These are phyloP conservation scores for Starmerella gropengiesseri DNA, from an alignment of 805 yeast genomes.

Conservation along the genomic window DNA sequence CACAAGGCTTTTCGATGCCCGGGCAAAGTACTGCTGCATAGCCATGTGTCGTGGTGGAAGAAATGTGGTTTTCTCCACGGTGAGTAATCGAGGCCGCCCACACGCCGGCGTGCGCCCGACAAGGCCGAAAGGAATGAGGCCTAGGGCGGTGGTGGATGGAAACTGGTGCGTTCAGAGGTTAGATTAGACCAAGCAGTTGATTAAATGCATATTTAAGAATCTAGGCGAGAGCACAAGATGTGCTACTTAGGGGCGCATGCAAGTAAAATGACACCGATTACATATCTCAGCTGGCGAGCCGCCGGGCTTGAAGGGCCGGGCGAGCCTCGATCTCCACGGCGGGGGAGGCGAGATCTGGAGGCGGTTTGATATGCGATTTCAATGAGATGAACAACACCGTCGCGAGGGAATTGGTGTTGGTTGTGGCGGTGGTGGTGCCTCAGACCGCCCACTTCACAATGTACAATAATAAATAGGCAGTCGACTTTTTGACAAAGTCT, in stretches of 20 bases:
- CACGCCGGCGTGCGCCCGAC: not conserved
- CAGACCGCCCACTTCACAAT: constrained; percentile 25
- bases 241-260: too few relatives aligned
- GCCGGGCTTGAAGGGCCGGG: not conserved
- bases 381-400: too few relatives aligned
- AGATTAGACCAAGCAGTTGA: too few relatives aligned
- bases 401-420: too few relatives aligned
- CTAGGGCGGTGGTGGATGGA: not conserved
- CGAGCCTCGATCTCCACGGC: too few relatives aligned
- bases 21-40: constrained; percentile 27
- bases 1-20: constrained; percentile 24
- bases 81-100: constrained; percentile 2
- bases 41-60: not conserved
- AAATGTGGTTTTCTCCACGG: not conserved
- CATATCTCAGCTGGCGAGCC: not conserved
- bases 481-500: constrained; percentile 51
- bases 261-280: too few relatives aligned
- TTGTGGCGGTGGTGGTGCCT: too few relatives aligned
- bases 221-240: too few relatives aligned
- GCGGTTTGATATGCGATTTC: too few relatives aligned
- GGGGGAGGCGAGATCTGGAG: too few relatives aligned
- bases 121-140: not conserved
- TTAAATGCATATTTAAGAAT: not conserved
- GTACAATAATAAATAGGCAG: constrained; percentile 61
- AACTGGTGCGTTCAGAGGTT: too few relatives aligned